A percentile compares a stretch with the other conserved stretches of the same genome.
Conservation (phyloP, 257 asterid species). For the Echites panduratus region DNA sequence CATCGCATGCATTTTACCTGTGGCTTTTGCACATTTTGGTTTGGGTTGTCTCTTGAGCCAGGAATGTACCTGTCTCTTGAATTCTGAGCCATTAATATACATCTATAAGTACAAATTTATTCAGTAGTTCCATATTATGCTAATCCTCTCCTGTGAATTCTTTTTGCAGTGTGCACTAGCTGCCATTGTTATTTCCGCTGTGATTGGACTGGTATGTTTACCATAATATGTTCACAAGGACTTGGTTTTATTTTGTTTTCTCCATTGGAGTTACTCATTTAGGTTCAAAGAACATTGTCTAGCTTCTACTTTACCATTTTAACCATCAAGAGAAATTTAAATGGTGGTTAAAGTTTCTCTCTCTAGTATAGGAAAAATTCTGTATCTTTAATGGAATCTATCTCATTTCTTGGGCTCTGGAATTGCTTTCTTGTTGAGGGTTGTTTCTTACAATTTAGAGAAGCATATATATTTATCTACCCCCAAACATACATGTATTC, state of each 20-base stretch:
- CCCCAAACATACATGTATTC: background rate
- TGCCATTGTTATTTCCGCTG: conserved; percentile 97
- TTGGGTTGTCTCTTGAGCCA: background rate
- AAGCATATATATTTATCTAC: background rate
- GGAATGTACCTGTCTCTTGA: background rate
- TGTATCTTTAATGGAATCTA: background rate
- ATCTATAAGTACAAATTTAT: background rate
- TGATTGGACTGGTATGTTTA: conserved; percentile 85
- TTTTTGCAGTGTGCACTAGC: conserved; percentile 81
- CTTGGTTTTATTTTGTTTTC: conserved; percentile 3
- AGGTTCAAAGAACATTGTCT: background rate
- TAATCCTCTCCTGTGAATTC: conserved; percentile 15
- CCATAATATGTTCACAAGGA: conserved; percentile 13
- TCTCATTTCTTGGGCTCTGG: background rate
- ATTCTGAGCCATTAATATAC: background rate
- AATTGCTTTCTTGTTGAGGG: background rate
- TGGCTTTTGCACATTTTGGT: background rate
- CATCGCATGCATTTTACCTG: background rate
- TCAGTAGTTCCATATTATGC: background rate
- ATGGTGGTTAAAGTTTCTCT: background rate
- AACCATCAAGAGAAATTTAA: background rate
- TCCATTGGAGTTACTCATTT: background rate
- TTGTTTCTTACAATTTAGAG: background rate
- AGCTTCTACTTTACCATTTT: background rate
- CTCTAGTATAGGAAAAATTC: background rate